Evolutionary conservation across 208 protist species (phyloP).

Genomic region (Balamuthia mandrillaris): DNA sequence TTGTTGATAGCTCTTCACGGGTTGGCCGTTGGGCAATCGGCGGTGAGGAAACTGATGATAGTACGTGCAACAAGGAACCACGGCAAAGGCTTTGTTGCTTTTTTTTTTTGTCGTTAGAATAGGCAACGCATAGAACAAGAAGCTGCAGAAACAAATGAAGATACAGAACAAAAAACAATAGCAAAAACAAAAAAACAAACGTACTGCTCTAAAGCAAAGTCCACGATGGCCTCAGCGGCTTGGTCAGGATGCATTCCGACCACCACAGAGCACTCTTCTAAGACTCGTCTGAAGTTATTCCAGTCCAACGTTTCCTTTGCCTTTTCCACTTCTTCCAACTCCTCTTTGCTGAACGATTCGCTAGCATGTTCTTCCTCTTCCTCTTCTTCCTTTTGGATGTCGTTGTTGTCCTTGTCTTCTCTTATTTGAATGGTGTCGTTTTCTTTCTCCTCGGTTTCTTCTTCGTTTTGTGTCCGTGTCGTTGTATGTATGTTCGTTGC

Average conservation of each 20-base stretch:
- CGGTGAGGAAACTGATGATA: background rate
- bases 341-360: background rate
- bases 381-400: background rate
- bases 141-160: too few relatives aligned
- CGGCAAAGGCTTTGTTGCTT: constrained; percentile 21
- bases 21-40: background rate
- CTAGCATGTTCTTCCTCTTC: background rate
- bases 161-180: too few relatives aligned
- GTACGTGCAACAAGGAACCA: constrained; percentile 6
- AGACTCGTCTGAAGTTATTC: background rate
- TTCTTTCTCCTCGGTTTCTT: background rate
- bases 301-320: background rate
- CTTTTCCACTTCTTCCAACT: background rate
- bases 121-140: too few relatives aligned
- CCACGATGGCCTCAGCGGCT: constrained; percentile 9
- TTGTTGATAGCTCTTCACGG: background rate
- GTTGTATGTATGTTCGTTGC: too few relatives aligned
- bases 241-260: constrained; percentile 12
- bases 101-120: too few relatives aligned
- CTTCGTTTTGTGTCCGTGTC: too few relatives aligned
- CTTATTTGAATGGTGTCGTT: too few relatives aligned
- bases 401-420: too few relatives aligned
- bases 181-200: background rate
- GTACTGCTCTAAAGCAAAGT: background rate
- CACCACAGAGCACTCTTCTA: background rate